Evolutionary conservation across 805 yeast species (phyloP).

Genomic region (Metschnikowia reukaufii): DNA sequence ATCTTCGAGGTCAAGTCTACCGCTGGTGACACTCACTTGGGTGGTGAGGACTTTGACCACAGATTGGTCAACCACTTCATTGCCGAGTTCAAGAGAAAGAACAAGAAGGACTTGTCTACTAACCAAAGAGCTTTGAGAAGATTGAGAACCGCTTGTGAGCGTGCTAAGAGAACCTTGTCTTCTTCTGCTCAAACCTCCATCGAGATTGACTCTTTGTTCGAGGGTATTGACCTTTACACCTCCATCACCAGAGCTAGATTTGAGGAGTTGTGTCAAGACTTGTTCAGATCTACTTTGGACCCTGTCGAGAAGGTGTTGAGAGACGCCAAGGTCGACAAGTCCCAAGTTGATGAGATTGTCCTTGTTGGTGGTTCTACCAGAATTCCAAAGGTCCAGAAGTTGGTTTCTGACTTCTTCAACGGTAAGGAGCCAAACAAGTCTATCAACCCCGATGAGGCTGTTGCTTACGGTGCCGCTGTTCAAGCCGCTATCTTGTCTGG

Average conservation of each 20-base stretch:
- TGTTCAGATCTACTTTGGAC: slow-evolving; percentile 46
- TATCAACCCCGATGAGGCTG: slow-evolving; percentile 52
- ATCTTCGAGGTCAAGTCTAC: slow-evolving; percentile 54
- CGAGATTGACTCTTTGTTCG: slow-evolving; percentile 49
- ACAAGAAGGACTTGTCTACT: slow-evolving; percentile 75
- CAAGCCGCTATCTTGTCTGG: slow-evolving; percentile 98
- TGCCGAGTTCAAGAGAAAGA: slow-evolving; percentile 94
- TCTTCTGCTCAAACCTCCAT: slow-evolving; percentile 40
- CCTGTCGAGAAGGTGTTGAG: slow-evolving; percentile 49
- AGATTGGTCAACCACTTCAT: slow-evolving; percentile 85
- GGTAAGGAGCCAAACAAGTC: slow-evolving; percentile 51
- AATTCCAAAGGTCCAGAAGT: slow-evolving; percentile 51
- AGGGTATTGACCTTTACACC: slow-evolving; percentile 49
- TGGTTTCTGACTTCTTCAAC: slow-evolving; percentile 45
- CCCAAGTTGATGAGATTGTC: slow-evolving; percentile 47
- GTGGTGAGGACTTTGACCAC: slow-evolving; percentile 96
- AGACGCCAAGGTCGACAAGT: slow-evolving; percentile 46
- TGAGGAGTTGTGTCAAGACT: slow-evolving; percentile 47
- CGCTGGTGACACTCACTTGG: slow-evolving; percentile 95
- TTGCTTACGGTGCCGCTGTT: slow-evolving; percentile 80
- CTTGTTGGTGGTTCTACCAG: slow-evolving; percentile 52
- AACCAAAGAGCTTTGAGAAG: slow-evolving; percentile 83
- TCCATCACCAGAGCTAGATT: slow-evolving; percentile 48
- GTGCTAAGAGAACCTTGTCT: slow-evolving; percentile 50
- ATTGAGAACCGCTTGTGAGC: slow-evolving; percentile 50